These are phyloP conservation scores for Neurospora sp. DNA, from an alignment of 495 filamentous ascomycete species.

Conservation along the genomic window DNA sequence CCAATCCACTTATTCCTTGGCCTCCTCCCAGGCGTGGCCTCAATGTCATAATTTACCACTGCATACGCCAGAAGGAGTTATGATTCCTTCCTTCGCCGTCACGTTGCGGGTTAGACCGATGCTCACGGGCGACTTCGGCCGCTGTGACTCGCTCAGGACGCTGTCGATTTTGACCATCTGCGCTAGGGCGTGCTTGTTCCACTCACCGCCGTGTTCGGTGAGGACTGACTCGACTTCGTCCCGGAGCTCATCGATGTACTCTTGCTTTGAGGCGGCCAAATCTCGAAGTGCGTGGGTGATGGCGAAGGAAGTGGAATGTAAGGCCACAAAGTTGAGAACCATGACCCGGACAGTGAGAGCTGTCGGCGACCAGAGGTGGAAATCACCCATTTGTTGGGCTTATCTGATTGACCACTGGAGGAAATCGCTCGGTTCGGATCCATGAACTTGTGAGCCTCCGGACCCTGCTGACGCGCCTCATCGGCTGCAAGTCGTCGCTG, in stretches of 20 bases:
- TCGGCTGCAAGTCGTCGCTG: constrained; percentile 16
- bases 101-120: constrained; percentile 22
- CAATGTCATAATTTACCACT: constrained; percentile 30
- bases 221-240: constrained; percentile 37
- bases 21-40: constrained; percentile 15
- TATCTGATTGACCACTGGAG: constrained; percentile 30
- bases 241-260: constrained; percentile 41
- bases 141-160: constrained; percentile 24
- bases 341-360: constrained; percentile 25
- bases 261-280: constrained; percentile 15
- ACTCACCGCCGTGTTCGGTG: constrained; percentile 21
- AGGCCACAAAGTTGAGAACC: constrained; percentile 38
- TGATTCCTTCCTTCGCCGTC: constrained; percentile 19
- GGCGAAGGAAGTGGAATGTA: constrained; percentile 41
- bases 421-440: constrained; percentile 26
- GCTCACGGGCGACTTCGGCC: constrained; percentile 23
- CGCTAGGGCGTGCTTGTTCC: constrained; percentile 35
- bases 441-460: constrained; percentile 10
- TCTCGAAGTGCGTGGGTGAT: constrained; percentile 27
- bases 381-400: constrained; percentile 18
- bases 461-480: constrained; percentile 16
- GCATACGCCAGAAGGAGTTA: constrained; percentile 28
- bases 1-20: constrained; percentile 26
- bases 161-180: constrained; percentile 34
- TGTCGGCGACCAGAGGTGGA: constrained; percentile 13